A percentile compares a stretch with the other conserved stretches of the same genome.
Conservation (phyloP, 2,329 filamentous ascomycete genomes). For the Penicillium sp. region DNA sequence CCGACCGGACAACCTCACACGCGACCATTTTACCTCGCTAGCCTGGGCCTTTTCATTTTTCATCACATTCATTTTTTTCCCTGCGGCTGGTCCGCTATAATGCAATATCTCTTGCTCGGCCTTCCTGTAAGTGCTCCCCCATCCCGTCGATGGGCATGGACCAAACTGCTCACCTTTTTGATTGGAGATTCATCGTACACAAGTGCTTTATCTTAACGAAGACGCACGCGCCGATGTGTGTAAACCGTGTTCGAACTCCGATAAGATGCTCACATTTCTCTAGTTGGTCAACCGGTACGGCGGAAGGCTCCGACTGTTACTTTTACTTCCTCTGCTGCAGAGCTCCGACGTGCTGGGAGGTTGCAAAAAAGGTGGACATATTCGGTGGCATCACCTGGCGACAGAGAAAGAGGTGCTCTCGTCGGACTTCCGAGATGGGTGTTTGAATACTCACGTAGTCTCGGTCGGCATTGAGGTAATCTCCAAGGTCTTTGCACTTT, state of each 20-base stretch:
- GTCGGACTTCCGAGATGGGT: conserved; percentile 8
- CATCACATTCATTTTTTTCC: conserved; percentile 8
- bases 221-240: conserved; percentile 9
- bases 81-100: conserved; percentile 11
- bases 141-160: conserved; percentile 7
- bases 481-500: conserved; percentile 6
- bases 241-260: conserved; percentile 6
- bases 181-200: conserved; percentile 9
- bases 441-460: conserved; percentile 8
- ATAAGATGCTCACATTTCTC: conserved; percentile 9
- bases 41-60: conserved; percentile 6
- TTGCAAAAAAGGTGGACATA: conserved; percentile 9
- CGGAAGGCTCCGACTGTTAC: conserved; percentile 6
- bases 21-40: conserved; percentile 5
- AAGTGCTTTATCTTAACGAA: conserved; percentile 8
- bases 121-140: conserved; percentile 11
- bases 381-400: conserved; percentile 10
- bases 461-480: conserved; percentile 9
- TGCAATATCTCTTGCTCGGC: conserved; percentile 7
- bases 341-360: conserved; percentile 7
- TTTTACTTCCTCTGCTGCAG: conserved; percentile 5
- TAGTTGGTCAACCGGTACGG: conserved; percentile 11
- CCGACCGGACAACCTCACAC: conserved; percentile 8
- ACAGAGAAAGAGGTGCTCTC: conserved; percentile 8
- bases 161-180: conserved; percentile 8